Evolutionary conservation across 371 early-diverging fungal genomes (phyloP), one percentile per base, ranked within the genome.

Genomic region (Syncephalis fuscata): DNA sequence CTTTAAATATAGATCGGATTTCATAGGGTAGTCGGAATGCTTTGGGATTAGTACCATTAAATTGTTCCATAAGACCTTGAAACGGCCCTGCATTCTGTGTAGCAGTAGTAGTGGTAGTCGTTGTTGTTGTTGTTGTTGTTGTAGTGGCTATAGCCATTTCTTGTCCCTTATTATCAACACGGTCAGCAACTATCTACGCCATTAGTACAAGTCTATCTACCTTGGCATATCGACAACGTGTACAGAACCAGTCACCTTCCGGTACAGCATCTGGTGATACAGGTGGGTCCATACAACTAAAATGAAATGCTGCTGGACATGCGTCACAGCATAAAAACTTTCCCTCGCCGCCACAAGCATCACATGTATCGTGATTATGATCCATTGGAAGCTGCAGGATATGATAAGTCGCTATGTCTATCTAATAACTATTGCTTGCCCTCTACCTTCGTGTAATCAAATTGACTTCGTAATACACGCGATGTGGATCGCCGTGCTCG

Each of bases 271-370:
- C 63, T 14, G 52, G 51, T 37, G 74, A 64, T 61, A 82, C 62
- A 4, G 83, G 83, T 15, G 84, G 84, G 39, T 80, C 71, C 8
- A 77, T 62, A 50, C 84, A 83, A 5, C 70, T 58, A 52, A 83
- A 80, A 55, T 83, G 84, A 54, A 78, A 83, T 9, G 74, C 74
- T 43, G 69, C 71, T 19, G 84, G 84, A 48, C 84, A 83, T 9
- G 62, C 63, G 54, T 83, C 84, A 54, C 84, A 83, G 51, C 83
- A 82, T 45, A 82, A 49, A 37, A 83, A 74, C 39, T 68, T 67
- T 0, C 84, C 84, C 1, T 62, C 57, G 17, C 65, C 71, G 2
- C 68, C 66, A 57, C 84, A 83, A 1, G 74, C 66, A 45, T 75
- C 73, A 54, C 84, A 83, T 19, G 55, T 49, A 52, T 83, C 84